Percentiles rank a stretch among this genome's conserved stretches.
These are phyloP conservation scores for Trichoderma breve DNA, from an alignment of 2,329 filamentous ascomycete genomes.

Conservation along the genomic window DNA sequence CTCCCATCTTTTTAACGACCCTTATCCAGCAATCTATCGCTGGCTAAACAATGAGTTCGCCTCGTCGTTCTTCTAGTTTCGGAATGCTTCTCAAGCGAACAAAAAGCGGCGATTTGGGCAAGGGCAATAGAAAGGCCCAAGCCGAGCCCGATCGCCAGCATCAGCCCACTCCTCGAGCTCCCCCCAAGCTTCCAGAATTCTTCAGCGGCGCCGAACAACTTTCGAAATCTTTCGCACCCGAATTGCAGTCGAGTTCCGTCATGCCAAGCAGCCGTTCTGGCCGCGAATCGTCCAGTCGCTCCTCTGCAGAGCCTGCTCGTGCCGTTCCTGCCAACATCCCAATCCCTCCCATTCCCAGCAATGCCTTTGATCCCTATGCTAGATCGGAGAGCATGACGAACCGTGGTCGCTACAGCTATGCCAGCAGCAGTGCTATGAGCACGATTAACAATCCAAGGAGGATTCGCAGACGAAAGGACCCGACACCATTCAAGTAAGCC, in stretches of 20 bases:
- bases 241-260: slow-evolving; percentile 60
- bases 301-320: slow-evolving; percentile 52
- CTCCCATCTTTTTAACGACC: neutral
- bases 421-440: slow-evolving; percentile 86
- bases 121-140: slow-evolving; percentile 59
- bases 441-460: slow-evolving; percentile 90
- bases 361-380: slow-evolving; percentile 72
- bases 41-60: slow-evolving; percentile 28
- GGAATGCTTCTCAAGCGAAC: slow-evolving; percentile 64
- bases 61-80: slow-evolving; percentile 45
- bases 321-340: slow-evolving; percentile 44
- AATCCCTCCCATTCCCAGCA: slow-evolving; percentile 59
- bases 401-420: slow-evolving; percentile 93
- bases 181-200: slow-evolving; percentile 53
- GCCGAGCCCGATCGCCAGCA: slow-evolving; percentile 53
- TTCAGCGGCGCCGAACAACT: slow-evolving; percentile 47
- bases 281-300: slow-evolving; percentile 35
- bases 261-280: slow-evolving; percentile 42
- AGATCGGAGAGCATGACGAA: slow-evolving; percentile 94
- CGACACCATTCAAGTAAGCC: slow-evolving; percentile 95
- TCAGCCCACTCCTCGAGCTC: slow-evolving; percentile 45
- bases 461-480: slow-evolving; percentile 91
- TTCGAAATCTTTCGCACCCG: slow-evolving; percentile 47
- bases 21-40: neutral
- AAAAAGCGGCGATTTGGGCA: slow-evolving; percentile 65